phyloP scores from a whole-genome alignment of 2,329 filamentous ascomycete genomes.

The Dactylellina drechsleri region DNA sequence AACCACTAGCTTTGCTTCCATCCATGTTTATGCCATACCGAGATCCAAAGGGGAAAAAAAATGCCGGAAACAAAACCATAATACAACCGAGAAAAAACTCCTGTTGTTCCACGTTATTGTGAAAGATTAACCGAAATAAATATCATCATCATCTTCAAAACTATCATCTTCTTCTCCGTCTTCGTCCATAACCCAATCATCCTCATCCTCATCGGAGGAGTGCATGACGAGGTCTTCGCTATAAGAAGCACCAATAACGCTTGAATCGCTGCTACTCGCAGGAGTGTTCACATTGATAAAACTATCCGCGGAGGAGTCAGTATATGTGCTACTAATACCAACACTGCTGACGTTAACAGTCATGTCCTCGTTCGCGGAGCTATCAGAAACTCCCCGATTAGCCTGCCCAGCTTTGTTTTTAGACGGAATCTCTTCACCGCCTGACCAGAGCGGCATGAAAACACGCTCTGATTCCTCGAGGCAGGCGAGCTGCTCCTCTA shows the following conservation, averaged over 20 bases:
- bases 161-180: conserved; percentile 41
- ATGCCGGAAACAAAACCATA: too few relatives aligned
- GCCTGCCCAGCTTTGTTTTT: conserved; percentile 2
- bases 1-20: background rate
- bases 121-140: conserved; percentile 26
- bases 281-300: conserved; percentile 25
- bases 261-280: conserved; percentile 23
- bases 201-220: conserved; percentile 12
- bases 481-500: conserved; percentile 45
- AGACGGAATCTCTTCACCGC: conserved; percentile 30
- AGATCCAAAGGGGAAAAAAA: too few relatives aligned
- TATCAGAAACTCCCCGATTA: conserved; percentile 32
- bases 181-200: conserved; percentile 36
- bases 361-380: conserved; percentile 29
- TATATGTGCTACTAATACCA: conserved; percentile 36
- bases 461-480: conserved; percentile 45
- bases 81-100: too few relatives aligned
- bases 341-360: conserved; percentile 44
- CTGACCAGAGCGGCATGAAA: conserved; percentile 51
- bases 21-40: background rate
- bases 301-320: conserved; percentile 30
- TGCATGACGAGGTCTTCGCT: conserved; percentile 24
- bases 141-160: conserved; percentile 41
- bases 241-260: conserved; percentile 34
- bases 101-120: too few relatives aligned